Base-by-base conservation (phyloP, 495 filamentous ascomycete species). In the Aspergillus leporis region DNA sequence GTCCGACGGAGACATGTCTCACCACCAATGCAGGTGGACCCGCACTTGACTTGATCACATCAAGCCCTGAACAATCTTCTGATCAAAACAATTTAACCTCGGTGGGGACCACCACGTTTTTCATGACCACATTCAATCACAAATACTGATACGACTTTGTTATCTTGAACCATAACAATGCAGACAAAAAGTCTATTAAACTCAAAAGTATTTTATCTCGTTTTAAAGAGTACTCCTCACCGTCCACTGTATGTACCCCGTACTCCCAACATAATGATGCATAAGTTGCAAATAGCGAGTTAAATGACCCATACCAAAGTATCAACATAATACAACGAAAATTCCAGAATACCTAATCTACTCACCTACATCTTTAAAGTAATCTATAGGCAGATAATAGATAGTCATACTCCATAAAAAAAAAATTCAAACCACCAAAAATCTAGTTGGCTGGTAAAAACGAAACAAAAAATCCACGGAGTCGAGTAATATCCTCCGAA, bases 61-160 rank as follows among this genome's bases (percentile, higher is more conserved):
- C 25, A 28, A 6, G 25, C 25, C 25, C 25, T 6, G 25, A 28
- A 28, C 25, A 28, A 28, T 28, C 25, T 36, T 36, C 9, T 16
- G 14, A 41, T 41, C 16, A 41, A 41, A 41, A 5, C 34, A 36
- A 14, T 10, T 41, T 41, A n/a, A 16, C 16, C 14, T 41, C 3
- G 38, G 38, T 41, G 38, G 38, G n/a, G 38, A 41, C 38, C 38
- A 36, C 34, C 34, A 41, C 38, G 38, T 41, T 41, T 41, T 41
- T 16, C 4, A 41, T 41, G 38, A 41, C 38, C 12, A 41, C 4
- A n/a, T 16, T 41, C 38, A 5, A 41, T 41, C 38, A 41, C 38
- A 41, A 41, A 41, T 41, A 12, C 14, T 18, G 14, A 41, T 16
- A 14, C 14, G 14, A 18, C 38, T 14, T 41, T 41, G 14, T 14